Percentiles rank a stretch among this genome's conserved stretches.
These are phyloP conservation scores for Nakazawaea populi DNA, from an alignment of 805 yeast species.

Conservation along the genomic window DNA sequence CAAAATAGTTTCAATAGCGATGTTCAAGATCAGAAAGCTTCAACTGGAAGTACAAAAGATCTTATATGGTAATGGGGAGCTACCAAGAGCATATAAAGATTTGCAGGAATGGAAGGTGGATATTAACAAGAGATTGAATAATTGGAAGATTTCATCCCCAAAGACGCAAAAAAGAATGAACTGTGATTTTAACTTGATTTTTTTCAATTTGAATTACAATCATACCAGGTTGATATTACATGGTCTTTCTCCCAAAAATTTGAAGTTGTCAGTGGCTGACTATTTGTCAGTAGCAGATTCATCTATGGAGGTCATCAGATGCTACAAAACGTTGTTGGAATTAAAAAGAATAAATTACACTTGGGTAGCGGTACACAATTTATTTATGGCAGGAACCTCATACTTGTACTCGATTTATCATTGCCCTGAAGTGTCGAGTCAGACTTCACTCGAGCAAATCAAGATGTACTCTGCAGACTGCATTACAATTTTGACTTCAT, in stretches of 20 bases:
- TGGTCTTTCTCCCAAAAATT: slow-evolving; percentile 72
- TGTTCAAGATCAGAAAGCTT: slow-evolving; percentile 63
- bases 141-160: slow-evolving; percentile 59
- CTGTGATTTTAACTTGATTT: slow-evolving; percentile 66
- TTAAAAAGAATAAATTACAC: slow-evolving; percentile 69
- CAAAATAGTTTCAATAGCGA: slow-evolving; percentile 59
- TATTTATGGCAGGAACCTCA: slow-evolving; percentile 86
- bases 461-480: slow-evolving; percentile 45
- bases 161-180: slow-evolving; percentile 54
- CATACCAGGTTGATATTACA: slow-evolving; percentile 68
- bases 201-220: slow-evolving; percentile 69
- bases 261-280: slow-evolving; percentile 47
- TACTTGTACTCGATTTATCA: slow-evolving; percentile 73
- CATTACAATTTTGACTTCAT: slow-evolving; percentile 49
- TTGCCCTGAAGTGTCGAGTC: slow-evolving; percentile 45
- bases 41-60: slow-evolving; percentile 75
- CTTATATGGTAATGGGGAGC: slow-evolving; percentile 62
- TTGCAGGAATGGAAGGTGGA: slow-evolving; percentile 59
- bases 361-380: slow-evolving; percentile 89
- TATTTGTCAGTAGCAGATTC: slow-evolving; percentile 53
- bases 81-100: slow-evolving; percentile 56
- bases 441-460: slow-evolving; percentile 41
- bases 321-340: slow-evolving; percentile 54
- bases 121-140: slow-evolving; percentile 44
- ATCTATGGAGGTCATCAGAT: slow-evolving; percentile 58